A percentile compares a stretch with the other conserved stretches of the same genome.
phyloP scores from a whole-genome alignment of 208 protist species.

The Crithidia acanthocephali region DNA sequence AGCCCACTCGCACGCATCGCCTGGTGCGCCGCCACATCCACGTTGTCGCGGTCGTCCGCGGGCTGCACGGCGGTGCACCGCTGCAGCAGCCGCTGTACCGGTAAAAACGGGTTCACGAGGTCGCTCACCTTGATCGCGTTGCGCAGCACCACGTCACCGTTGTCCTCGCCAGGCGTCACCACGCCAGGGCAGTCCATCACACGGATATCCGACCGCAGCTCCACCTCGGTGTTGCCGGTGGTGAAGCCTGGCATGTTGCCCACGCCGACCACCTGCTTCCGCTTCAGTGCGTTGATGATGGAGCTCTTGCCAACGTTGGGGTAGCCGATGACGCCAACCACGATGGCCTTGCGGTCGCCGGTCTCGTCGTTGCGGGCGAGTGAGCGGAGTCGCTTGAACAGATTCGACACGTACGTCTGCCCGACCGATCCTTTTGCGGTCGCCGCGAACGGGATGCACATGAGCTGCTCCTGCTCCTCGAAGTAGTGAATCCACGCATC shows the following conservation, averaged over 20 bases:
- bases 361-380: slow-evolving; percentile 80
- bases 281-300: slow-evolving; percentile 98
- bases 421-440: slow-evolving; percentile 70
- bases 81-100: slow-evolving; percentile 92
- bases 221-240: slow-evolving; percentile 94
- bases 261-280: slow-evolving; percentile 89
- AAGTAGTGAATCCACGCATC: slow-evolving; percentile 89
- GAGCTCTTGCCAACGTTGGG: slow-evolving; percentile 98
- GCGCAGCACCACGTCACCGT: slow-evolving; percentile 94
- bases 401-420: slow-evolving; percentile 68
- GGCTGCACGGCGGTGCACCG: slow-evolving; percentile 70
- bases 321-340: slow-evolving; percentile 98
- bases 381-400: slow-evolving; percentile 94
- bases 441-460: slow-evolving; percentile 89
- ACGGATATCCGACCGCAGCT: slow-evolving; percentile 96
- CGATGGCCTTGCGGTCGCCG: slow-evolving; percentile 89
- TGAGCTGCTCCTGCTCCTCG: slow-evolving; percentile 75
- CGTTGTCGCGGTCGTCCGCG: slow-evolving; percentile 52
- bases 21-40: slow-evolving; percentile 32
- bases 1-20: slow-evolving; percentile 29
- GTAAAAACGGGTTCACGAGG: slow-evolving; percentile 91
- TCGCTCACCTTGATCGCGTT: slow-evolving; percentile 96
- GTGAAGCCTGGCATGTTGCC: slow-evolving; percentile 96
- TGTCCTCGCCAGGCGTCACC: slow-evolving; percentile 88
- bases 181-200: slow-evolving; percentile 98